Base-by-base conservation (phyloP, 345 rosid species). In the Toxicodendron radicans region DNA sequence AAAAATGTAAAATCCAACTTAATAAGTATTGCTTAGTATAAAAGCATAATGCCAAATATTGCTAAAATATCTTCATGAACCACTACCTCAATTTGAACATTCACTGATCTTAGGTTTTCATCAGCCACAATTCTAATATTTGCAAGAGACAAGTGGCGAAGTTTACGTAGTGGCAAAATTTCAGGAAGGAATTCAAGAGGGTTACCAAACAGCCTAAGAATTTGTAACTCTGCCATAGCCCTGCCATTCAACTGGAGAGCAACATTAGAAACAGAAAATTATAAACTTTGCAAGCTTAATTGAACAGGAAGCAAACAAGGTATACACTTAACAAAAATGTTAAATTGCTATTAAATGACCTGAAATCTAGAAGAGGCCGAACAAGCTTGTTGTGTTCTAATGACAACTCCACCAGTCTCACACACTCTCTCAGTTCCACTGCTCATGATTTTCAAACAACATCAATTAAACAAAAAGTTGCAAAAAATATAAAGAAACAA, bases 111-210 rank as follows among this genome's bases (percentile, higher is more conserved):
- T 64, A 95, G 79, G 80, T 90, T 87, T 80, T 91, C 99, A 84
- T 93, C 99, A 51, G 98, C 86, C 72, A 90, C 95, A 56, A 95
- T 90, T 75, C 93, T 91, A 74, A 92, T 84, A 87, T 93, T 92
- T 52, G 95, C 99, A 71, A 95, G 91, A 75, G 99, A 88, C 84
- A 95, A 80, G 77, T 95, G 97, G 58, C 89, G 93, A 75, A 95
- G 94, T 86, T 93, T 93, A 81, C 78, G 89, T 62, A 95, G 79
- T 4, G 98, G 98, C 75, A 95, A 77, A 81, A 95, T 93, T 79
- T 95, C 99, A 58, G 99, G 99, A 77, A 95, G 98, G 80, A 91
- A 95, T 70, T 95, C 99, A 72, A 95, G 89, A 65, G 99, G 99
- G 69, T 95, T 95, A 21, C 98, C 98, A 84, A 95, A 95, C 65